Evolutionary conservation across 805 yeast species (phyloP).

Genomic region (Candida boidinii): DNA sequence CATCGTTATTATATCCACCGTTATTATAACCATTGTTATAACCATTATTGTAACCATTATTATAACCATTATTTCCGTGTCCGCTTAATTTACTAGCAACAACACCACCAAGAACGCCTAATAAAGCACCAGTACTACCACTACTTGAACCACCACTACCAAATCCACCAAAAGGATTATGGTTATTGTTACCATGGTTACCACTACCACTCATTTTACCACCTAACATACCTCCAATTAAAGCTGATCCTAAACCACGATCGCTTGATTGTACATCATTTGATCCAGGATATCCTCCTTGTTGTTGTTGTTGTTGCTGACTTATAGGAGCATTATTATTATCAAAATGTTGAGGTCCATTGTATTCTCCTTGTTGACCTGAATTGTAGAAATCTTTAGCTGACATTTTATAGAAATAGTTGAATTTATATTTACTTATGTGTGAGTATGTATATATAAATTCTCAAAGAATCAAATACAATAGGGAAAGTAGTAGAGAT

Average conservation of each 20-base stretch:
- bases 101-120: slow-evolving; percentile 13
- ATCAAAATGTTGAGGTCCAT: slow-evolving; percentile 20
- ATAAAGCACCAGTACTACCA: neutral
- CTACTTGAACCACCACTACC: slow-evolving; percentile 7
- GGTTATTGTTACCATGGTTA: slow-evolving; percentile 4
- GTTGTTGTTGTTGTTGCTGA: slow-evolving; percentile 23
- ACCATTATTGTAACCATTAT: no score
- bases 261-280: slow-evolving; percentile 27
- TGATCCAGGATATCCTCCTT: slow-evolving; percentile 12
- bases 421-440: no score
- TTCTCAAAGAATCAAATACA: no score
- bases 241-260: slow-evolving; percentile 34
- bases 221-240: slow-evolving; percentile 41
- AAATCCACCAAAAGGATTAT: slow-evolving; percentile 15
- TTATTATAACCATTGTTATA: no score
- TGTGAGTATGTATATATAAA: no score
- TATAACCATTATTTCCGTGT: no score
- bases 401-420: no score
- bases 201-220: slow-evolving; percentile 38
- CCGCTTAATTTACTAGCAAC: no score
- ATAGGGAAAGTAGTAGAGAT: no score
- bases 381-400: slow-evolving; percentile 48
- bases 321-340: no score
- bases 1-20: no score
- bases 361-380: slow-evolving; percentile 30